Conservation (phyloP, 164 flowering plant species). For the Houttuynia cordata region DNA sequence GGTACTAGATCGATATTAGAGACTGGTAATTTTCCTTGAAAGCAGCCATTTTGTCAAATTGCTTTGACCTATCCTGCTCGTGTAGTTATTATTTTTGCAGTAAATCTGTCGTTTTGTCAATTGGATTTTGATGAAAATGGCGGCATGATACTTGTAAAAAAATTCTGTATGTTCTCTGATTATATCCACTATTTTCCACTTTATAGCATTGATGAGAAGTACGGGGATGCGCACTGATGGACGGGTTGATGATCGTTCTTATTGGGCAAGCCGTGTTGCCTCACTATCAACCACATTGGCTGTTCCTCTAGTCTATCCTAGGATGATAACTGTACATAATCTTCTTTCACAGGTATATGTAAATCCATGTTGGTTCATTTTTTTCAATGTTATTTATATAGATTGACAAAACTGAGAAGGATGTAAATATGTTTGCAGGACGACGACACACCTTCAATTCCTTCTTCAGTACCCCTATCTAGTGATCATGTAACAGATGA, state of each 20-base stretch:
- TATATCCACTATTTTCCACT: not conserved
- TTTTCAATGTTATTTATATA: not conserved
- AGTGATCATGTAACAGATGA: conserved; percentile 80
- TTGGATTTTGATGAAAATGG: not conserved
- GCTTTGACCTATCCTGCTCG: not conserved
- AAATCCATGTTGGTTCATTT: not conserved
- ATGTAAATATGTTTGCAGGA: conserved; percentile 39
- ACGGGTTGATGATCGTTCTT: conserved; percentile 84
- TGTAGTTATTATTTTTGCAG: not conserved
- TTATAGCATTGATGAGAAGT: conserved; percentile 67
- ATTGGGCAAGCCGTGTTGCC: conserved; percentile 71
- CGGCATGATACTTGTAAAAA: not conserved
- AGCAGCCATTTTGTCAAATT: too few species aligned
- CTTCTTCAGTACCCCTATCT: conserved; percentile 62
- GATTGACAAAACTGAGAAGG: not conserved
- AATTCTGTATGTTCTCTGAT: not conserved
- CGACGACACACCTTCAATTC: conserved; percentile 38
- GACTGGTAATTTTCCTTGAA: too few species aligned
- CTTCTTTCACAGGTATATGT: conserved; percentile 49
- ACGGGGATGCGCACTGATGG: conserved; percentile 72
- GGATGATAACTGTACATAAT: conserved; percentile 74
- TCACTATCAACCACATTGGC: conserved; percentile 58
- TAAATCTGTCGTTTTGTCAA: not conserved
- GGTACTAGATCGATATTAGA: too few species aligned
- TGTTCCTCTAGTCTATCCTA: conserved; percentile 78